Base-by-base conservation (phyloP, 805 yeast species). In the Candida tammaniensis region DNA sequence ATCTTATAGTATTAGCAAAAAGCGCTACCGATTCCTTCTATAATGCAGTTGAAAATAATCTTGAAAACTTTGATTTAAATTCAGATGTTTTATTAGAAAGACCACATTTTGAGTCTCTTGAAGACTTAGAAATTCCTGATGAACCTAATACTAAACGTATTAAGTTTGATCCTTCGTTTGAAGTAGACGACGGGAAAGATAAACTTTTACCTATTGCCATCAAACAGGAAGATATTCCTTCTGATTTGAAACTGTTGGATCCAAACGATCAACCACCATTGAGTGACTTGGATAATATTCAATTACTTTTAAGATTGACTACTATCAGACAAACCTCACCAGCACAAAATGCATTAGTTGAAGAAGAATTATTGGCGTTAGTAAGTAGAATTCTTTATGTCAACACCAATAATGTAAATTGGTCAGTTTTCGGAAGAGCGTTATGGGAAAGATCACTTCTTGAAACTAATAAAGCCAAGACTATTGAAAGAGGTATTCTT, bases 401-500 rank as follows among this genome's bases (percentile, higher is more conserved):
- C 31, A 43, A 38, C 8, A 15, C 43, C 3, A 31, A 36, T 5
- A 44, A 62, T 1, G 71, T 75, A 12, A 83, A 86, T 55, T 88
- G 96, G 88, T 61, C 84, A 1, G 56, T 91, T 3, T 87, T 80
- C 49, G 77, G 89, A 2, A 70, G 89, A 42, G 84, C 95, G 0
- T 64, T 93, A 27, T 93, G 97, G 96, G 85, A 82, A 51, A 76
- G 98, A 55, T 86, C 96, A 6, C 49, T 85, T 14, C 64, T 89
- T 23, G 98, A 93, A 55, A 76, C 95, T 0, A 70, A 72, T 31
- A 80, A 79, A 45, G 78, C 95, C 1, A 80, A 84, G 53, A 91
- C 97, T 1, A 82, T 91, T 16, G 98, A 93, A 61, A 74, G 98
- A 55, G 98, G 98, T 32, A 80, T 89, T 4, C 67, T 93, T 33